Base-by-base conservation (phyloP, 179 eudicot genomes). In the Carnegiea gigantea region DNA sequence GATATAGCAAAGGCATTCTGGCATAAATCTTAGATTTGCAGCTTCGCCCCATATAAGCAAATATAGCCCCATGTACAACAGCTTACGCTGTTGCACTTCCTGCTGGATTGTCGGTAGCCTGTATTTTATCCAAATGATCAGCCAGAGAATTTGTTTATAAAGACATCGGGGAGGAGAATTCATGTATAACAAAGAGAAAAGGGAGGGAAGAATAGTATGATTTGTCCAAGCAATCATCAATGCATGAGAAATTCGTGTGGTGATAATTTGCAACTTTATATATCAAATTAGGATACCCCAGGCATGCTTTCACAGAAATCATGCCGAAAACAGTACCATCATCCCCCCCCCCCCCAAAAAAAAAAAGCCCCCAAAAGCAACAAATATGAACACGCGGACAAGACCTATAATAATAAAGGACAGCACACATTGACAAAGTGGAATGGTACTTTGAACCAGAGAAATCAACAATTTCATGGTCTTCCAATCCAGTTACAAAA, bases 21-120 rank as follows among this genome's bases (percentile, higher is more conserved):
- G 99, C 99, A 97, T 97, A 86, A 97, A 97, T 90, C 99, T 90
- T 81, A 97, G 85, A 81, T 97, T 97, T 78, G 99, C 99, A 80
- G 99, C 98, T 88, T 97, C 99, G 20, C 99, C 98, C 99, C 99
- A 97, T 82, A 97, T 97, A 59, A 97, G 98, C 80, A 97, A 94
- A 89, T 95, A 97, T 21, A 95, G 83, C 17, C 98, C 99, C 99
- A 97, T 95, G 84, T 97, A 97, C 80, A 97, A 85, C 24, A 97
- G 82, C 84, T 97, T 97, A 11, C 99, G 98, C 71, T 97, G 99
- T 79, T 97, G 99, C 87, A 93, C 97, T 86, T 97, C 99, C 85
- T 97, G 98, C 79, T 95, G 99, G 86, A 95, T 97, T 30, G 98
- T 97, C 38, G 99, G 99, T 80, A 97, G 84, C 99, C 99, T 97